phyloP scores from a whole-genome alignment of 2,329 filamentous ascomycete species.

The Pyrenophora teres region DNA sequence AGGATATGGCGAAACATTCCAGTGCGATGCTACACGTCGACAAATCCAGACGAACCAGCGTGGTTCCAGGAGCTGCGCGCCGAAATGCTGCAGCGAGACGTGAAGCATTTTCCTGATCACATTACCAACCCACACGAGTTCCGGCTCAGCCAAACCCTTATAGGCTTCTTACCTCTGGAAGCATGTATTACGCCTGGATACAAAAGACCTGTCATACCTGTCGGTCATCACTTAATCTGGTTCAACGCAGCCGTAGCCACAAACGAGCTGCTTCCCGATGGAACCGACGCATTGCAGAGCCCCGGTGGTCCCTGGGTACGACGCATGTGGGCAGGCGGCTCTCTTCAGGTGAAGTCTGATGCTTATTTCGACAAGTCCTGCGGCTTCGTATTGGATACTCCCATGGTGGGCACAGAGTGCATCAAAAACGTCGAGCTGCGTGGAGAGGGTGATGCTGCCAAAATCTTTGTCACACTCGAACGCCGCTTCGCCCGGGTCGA shows the following conservation, averaged over 20 bases:
- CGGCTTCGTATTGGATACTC: constrained; percentile 16
- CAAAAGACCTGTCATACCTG: constrained; percentile 53
- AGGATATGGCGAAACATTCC: constrained; percentile 20
- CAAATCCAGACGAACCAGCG: constrained; percentile 11
- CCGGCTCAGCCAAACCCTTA: constrained; percentile 61
- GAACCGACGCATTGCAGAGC: constrained; percentile 78
- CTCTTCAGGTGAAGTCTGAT: constrained; percentile 58
- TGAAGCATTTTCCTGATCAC: constrained; percentile 60
- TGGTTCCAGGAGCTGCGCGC: constrained; percentile 37
- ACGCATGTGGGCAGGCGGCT: constrained; percentile 88
- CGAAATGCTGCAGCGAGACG: constrained; percentile 54
- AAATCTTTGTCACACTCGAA: constrained; percentile 66
- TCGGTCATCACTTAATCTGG: constrained; percentile 83
- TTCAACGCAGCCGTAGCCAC: constrained; percentile 73
- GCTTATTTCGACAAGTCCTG: constrained; percentile 7
- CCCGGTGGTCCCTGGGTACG: constrained; percentile 74
- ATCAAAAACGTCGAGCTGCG: constrained; percentile 56
- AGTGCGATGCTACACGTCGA: constrained; percentile 22
- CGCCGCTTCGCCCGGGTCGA: constrained; percentile 52
- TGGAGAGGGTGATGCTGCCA: constrained; percentile 54
- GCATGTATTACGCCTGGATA: constrained; percentile 9
- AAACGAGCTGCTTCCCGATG: constrained; percentile 73
- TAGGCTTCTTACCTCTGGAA: constrained; percentile 25
- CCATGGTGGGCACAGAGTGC: constrained; percentile 48
- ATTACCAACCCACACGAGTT: constrained; percentile 63